phyloP scores from a whole-genome alignment of 2,329 filamentous ascomycete species.

The Verticillium alfalfae region DNA sequence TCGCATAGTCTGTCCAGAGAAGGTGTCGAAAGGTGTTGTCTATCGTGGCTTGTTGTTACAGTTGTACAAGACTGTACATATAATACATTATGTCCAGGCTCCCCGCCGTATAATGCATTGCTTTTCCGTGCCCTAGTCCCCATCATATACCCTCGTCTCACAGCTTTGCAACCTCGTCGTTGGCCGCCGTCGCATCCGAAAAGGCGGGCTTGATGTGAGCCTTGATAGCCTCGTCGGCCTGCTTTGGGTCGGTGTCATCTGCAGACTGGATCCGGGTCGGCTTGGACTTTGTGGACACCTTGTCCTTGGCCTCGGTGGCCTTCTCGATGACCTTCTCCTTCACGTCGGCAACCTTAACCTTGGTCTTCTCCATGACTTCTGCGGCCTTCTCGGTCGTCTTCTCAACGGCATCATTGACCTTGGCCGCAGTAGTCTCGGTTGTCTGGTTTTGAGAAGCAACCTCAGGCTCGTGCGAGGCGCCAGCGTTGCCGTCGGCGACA shows the following conservation, averaged over 20 bases:
- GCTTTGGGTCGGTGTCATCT: neutral
- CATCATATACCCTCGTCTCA: neutral
- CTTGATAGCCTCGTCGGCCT: constrained; percentile 3
- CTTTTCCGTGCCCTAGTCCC: neutral
- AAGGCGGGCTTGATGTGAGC: constrained; percentile 14
- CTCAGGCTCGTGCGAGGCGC: constrained; percentile 1
- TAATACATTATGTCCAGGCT: neutral
- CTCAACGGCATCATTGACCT: constrained; percentile 1
- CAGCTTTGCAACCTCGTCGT: constrained; percentile 9
- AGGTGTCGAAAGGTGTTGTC: neutral
- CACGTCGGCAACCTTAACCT: neutral
- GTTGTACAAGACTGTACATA: constrained; percentile 1
- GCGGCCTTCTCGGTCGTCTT: constrained; percentile 5
- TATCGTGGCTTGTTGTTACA: constrained; percentile 4
- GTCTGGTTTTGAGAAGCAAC: constrained; percentile 1
- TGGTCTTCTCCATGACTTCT: constrained; percentile 5
- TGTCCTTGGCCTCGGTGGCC: constrained; percentile 5
- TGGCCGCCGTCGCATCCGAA: constrained; percentile 24
- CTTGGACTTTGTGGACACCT: neutral
- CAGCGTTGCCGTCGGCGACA: constrained; percentile 15
- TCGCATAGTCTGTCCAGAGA: no score
- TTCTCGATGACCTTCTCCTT: neutral
- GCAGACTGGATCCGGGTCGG: neutral
- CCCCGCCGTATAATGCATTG: neutral
- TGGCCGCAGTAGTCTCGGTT: constrained; percentile 1